Evolutionary conservation across 805 yeast genomes (phyloP).

Genomic region (Clavispora fructus): DNA sequence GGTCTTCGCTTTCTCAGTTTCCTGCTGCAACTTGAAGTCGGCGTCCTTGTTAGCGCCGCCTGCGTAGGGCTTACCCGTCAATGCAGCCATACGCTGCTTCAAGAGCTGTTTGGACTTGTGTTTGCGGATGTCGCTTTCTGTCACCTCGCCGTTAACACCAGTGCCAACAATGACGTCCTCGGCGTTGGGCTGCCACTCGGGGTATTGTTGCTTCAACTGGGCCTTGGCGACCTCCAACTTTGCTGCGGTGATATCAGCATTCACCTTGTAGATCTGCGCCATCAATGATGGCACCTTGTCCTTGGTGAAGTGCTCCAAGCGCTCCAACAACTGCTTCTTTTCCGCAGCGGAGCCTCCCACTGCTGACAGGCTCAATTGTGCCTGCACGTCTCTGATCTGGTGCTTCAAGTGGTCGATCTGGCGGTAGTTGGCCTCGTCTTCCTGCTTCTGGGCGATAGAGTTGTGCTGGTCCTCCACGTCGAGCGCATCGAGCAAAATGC

Average conservation of each 20-base stretch:
- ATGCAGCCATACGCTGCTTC: constrained; percentile 84
- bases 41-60: constrained; percentile 47
- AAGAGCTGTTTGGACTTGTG: constrained; percentile 75
- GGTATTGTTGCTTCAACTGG: constrained; percentile 54
- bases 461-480: constrained; percentile 59
- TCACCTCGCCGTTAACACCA: constrained; percentile 81
- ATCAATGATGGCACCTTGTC: constrained; percentile 71
- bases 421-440: constrained; percentile 37
- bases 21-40: constrained; percentile 50
- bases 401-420: constrained; percentile 63
- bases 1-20: constrained; percentile 43
- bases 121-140: constrained; percentile 76
- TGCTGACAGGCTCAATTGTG: constrained; percentile 23
- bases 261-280: constrained; percentile 55
- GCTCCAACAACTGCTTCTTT: constrained; percentile 47
- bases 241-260: constrained; percentile 60
- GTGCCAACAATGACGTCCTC: constrained; percentile 57
- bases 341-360: constrained; percentile 37
- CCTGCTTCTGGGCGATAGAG: constrained; percentile 25
- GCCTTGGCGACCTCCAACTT: constrained; percentile 61
- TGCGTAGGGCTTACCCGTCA: constrained; percentile 68
- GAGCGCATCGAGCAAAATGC: constrained; percentile 62
- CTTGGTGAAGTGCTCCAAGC: constrained; percentile 54
- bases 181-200: constrained; percentile 46
- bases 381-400: constrained; percentile 47